Percentiles rank a stretch among this genome's conserved stretches.
These are phyloP conservation scores for Porcisia hertigi DNA, from an alignment of 208 protist species.

Conservation along the genomic window DNA sequence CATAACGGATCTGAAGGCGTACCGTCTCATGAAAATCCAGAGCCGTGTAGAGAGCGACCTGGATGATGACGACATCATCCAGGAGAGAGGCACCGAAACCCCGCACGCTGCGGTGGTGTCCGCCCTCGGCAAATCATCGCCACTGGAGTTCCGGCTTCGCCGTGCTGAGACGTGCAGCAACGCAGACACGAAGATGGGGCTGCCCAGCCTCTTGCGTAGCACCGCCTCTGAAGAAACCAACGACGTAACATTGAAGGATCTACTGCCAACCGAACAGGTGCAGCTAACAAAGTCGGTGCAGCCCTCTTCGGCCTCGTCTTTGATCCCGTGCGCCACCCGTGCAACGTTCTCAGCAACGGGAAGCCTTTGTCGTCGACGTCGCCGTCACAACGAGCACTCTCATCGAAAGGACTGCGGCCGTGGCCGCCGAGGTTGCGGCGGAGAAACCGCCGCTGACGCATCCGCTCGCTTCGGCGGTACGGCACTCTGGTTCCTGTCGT, in stretches of 20 bases:
- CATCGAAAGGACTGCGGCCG: neutral
- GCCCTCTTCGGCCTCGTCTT: neutral
- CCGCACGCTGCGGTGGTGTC: neutral
- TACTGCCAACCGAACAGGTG: neutral
- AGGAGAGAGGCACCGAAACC: neutral
- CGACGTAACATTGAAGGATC: neutral
- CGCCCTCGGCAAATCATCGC: neutral
- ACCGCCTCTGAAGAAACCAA: neutral
- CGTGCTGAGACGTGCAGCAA: neutral
- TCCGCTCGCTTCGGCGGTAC: neutral
- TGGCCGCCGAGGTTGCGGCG: neutral
- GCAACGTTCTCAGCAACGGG: neutral
- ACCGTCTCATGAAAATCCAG: neutral
- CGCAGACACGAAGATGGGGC: neutral
- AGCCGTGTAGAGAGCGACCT: neutral
- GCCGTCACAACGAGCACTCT: neutral
- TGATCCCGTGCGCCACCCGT: neutral
- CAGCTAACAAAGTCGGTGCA: neutral
- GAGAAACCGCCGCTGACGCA: neutral
- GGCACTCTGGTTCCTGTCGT: neutral
- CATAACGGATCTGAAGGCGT: neutral
- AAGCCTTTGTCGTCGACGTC: neutral
- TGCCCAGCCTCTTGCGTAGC: neutral
- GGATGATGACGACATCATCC: neutral
- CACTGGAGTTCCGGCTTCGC: neutral